Conservation (phyloP, 495 filamentous ascomycete species). For the Podospora sp. region DNA sequence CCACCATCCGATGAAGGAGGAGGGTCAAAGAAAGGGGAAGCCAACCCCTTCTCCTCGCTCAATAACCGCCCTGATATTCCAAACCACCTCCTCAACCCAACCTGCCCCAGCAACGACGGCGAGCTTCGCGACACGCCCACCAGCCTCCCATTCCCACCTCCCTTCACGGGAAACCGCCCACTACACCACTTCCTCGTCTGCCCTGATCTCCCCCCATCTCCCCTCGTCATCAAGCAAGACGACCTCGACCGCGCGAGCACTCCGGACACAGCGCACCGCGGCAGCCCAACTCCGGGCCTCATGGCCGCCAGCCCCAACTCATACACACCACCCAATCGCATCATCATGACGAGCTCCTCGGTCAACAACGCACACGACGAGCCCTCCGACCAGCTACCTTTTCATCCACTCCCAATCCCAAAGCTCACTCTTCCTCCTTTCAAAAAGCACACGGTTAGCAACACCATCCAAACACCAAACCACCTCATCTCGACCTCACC, state of each 20-base stretch:
- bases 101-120: neutral
- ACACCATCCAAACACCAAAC: too few relatives aligned
- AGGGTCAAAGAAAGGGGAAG: neutral
- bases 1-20: neutral
- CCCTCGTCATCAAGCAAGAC: neutral
- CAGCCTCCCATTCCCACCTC: neutral
- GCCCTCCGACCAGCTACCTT: too few relatives aligned
- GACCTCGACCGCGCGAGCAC: neutral
- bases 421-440: too few relatives aligned
- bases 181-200: neutral
- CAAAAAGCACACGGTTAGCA: too few relatives aligned
- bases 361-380: neutral
- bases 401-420: neutral
- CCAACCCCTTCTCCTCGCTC: slow-evolving; percentile 13
- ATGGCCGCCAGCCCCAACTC: neutral
- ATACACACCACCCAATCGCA: neutral
- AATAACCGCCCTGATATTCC: neutral
- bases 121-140: neutral
- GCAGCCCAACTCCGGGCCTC: neutral
- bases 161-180: neutral
- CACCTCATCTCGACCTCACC: too few relatives aligned
- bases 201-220: neutral
- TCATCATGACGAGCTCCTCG: neutral
- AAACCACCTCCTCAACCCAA: neutral
- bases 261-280: neutral